phyloP scores from a whole-genome alignment of 352 stramenopile species.

The Phytopythium litorale region DNA sequence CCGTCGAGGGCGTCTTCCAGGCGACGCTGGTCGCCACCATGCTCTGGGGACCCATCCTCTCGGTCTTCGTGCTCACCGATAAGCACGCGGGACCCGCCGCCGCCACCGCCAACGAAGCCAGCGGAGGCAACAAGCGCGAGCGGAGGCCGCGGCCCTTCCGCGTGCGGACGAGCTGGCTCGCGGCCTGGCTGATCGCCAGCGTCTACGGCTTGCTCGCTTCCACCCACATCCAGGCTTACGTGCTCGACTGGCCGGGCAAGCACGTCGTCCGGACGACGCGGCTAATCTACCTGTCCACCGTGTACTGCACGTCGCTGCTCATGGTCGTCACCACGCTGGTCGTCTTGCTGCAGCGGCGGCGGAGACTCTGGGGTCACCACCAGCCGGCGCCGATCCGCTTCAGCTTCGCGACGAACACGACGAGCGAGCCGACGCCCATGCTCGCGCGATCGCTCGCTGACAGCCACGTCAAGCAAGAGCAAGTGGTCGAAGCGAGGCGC shows the following conservation, averaged over 20 bases:
- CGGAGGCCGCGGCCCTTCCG: constrained; percentile 19
- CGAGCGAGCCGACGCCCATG: constrained; percentile 9
- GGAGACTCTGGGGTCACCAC: background rate
- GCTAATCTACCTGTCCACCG: constrained; percentile 25
- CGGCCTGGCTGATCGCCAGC: constrained; percentile 40
- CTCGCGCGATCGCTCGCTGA: constrained; percentile 7
- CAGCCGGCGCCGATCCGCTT: constrained; percentile 1
- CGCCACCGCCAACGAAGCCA: background rate
- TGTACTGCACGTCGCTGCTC: constrained; percentile 28
- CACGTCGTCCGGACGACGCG: constrained; percentile 8
- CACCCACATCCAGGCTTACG: constrained; percentile 25
- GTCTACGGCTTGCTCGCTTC: constrained; percentile 31
- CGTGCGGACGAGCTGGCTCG: constrained; percentile 41
- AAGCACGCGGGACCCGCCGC: background rate
- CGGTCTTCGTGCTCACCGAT: constrained; percentile 34
- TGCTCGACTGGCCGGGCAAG: constrained; percentile 15
- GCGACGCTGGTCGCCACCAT: constrained; percentile 42
- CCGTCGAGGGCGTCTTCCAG: constrained; percentile 28
- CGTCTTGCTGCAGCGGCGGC: constrained; percentile 25
- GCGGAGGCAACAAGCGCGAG: background rate
- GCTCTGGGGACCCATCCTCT: constrained; percentile 45
- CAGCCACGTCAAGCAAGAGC: constrained; percentile 5
- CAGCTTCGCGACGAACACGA: constrained; percentile 4
- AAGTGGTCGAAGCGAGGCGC: background rate
- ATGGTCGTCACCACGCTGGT: constrained; percentile 28